phyloP scores from a whole-genome alignment of 169 alveolate genomes.

The Plasmodium chabaudi region DNA sequence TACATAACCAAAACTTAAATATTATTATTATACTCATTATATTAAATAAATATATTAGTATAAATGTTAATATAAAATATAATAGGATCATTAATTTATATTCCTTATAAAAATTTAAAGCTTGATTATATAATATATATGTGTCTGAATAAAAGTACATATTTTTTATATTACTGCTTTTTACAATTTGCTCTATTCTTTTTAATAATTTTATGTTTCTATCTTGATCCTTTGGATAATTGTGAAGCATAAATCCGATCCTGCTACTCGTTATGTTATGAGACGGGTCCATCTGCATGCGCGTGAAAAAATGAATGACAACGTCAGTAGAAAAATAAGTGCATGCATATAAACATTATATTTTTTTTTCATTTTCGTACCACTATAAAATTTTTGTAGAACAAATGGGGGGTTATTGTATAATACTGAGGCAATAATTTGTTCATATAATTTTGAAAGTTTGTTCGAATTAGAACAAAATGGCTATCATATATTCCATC shows the following conservation, averaged over 20 bases:
- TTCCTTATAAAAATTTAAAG: conserved; percentile 22
- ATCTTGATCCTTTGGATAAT: conserved; percentile 15
- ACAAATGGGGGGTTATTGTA: conserved; percentile 41
- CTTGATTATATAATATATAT: conserved; percentile 50
- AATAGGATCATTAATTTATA: conserved; percentile 11
- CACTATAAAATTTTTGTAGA: conserved; percentile 24
- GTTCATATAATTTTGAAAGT: conserved; percentile 5
- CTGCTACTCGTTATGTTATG: conserved; percentile 29
- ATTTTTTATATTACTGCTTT: conserved; percentile 43
- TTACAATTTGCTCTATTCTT: conserved; percentile 31
- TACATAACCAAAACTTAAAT: conserved; percentile 46
- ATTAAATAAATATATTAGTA: conserved; percentile 38
- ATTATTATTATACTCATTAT: conserved; percentile 16
- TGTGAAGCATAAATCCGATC: conserved; percentile 35
- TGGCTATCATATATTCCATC: conserved; percentile 19
- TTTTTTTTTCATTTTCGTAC: not conserved
- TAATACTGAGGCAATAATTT: conserved; percentile 21
- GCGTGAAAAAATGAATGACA: not conserved
- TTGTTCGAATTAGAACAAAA: conserved; percentile 15
- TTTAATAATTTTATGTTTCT: conserved; percentile 17
- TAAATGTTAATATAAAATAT: conserved; percentile 20
- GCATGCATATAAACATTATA: not conserved
- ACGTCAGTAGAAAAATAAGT: not conserved
- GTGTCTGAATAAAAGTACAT: conserved; percentile 54
- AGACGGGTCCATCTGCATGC: conserved; percentile 39